Conservation (phyloP, 1,139 yeast species). For the Ogataea hybrid region DNA sequence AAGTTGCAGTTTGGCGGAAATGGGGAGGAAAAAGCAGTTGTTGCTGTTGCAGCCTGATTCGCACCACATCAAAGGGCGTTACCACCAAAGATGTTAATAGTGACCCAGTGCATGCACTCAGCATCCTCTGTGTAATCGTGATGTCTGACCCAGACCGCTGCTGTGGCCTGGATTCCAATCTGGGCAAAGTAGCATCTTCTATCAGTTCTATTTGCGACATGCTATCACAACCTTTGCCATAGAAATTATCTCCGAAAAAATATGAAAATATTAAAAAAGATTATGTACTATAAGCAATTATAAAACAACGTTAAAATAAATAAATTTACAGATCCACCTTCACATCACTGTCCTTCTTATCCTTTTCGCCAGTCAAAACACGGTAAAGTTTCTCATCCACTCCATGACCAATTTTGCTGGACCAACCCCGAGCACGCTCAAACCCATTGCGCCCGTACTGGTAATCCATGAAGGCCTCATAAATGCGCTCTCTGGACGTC, state of each 20-base stretch:
- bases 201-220: constrained; percentile 5
- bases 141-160: constrained; percentile 29
- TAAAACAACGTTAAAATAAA: background rate
- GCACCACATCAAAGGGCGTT: constrained; percentile 92
- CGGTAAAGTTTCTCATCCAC: constrained; percentile 35
- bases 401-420: constrained; percentile 62
- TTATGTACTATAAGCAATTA: background rate
- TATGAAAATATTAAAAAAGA: constrained; percentile 1
- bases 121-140: constrained; percentile 65
- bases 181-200: background rate
- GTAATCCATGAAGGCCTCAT: constrained; percentile 69
- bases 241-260: constrained; percentile 7
- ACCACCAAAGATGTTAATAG: constrained; percentile 80
- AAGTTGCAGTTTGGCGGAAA: constrained; percentile 29
- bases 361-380: constrained; percentile 21
- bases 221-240: background rate
- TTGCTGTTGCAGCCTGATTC: constrained; percentile 90
- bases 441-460: constrained; percentile 71
- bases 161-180: background rate
- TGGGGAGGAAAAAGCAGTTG: constrained; percentile 52
- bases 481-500: constrained; percentile 57
- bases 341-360: constrained; percentile 1
- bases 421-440: constrained; percentile 68
- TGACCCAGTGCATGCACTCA: constrained; percentile 91
- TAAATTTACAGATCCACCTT: constrained; percentile 12